Percentiles rank a stretch among this genome's conserved stretches.
Conservation (phyloP, 2,329 filamentous ascomycete genomes). For the Ophiostoma sp. region DNA sequence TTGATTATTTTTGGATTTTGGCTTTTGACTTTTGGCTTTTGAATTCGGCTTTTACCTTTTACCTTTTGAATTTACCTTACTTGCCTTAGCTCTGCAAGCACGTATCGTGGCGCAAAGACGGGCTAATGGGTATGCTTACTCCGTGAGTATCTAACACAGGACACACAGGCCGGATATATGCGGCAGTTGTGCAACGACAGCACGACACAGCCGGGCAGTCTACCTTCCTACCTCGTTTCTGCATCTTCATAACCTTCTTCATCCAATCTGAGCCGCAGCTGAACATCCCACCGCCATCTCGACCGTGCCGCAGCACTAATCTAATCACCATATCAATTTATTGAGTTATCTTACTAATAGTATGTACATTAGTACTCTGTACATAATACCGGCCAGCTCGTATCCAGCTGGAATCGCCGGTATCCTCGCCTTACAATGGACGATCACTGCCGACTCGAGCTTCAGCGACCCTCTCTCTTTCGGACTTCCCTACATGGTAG, state of each 20-base stretch:
- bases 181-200: conserved; percentile 1
- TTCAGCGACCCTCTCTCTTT: neutral
- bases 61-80: neutral
- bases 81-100: neutral
- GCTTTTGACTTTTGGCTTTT: no score
- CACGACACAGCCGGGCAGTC: neutral
- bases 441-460: neutral
- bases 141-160: no score
- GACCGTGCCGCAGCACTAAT: neutral
- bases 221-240: neutral
- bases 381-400: conserved; percentile 1
- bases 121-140: neutral
- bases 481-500: neutral
- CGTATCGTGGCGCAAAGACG: neutral
- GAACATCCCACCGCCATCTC: neutral
- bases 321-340: neutral
- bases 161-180: neutral
- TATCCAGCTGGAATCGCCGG: neutral
- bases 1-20: neutral
- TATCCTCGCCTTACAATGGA: no score
- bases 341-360: neutral
- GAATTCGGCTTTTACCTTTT: neutral
- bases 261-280: neutral
- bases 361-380: no score
- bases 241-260: neutral